Evolutionary conservation across 2,329 filamentous ascomycete species (phyloP).

Genomic region (Graphiopsis chlorocephala): DNA sequence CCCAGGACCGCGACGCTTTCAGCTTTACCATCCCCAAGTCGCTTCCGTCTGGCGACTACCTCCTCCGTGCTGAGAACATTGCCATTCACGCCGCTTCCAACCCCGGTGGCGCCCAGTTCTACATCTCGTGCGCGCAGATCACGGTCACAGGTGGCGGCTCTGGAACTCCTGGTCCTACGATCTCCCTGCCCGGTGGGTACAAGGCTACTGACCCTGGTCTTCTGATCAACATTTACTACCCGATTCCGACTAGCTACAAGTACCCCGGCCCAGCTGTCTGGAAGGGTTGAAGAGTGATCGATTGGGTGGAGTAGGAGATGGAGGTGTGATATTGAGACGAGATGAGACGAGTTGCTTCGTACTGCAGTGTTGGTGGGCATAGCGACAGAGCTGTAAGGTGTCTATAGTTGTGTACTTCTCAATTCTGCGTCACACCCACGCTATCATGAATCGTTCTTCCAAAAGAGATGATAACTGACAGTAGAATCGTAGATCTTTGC

Average conservation of each 20-base stretch:
- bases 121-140: conserved; percentile 34
- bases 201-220: conserved; percentile 44
- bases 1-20: conserved; percentile 13
- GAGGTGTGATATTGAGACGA: neutral
- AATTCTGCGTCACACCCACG: neutral
- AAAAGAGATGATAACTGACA: neutral
- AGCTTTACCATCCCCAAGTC: conserved; percentile 46
- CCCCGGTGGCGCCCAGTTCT: conserved; percentile 38
- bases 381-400: neutral
- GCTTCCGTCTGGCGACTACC: conserved; percentile 54
- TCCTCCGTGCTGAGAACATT: conserved; percentile 55
- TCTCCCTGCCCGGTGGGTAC: conserved; percentile 39
- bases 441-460: neutral
- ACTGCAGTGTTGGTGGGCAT: neutral
- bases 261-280: conserved; percentile 34
- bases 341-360: neutral
- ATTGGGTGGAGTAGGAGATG: neutral
- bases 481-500: neutral
- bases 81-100: conserved; percentile 51
- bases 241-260: conserved; percentile 31
- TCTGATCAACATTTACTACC: conserved; percentile 36
- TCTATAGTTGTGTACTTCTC: neutral
- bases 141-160: conserved; percentile 17
- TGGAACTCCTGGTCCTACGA: conserved; percentile 34
- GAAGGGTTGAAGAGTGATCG: conserved; percentile 2